Evolutionary conservation across 2,329 filamentous ascomycete genomes (phyloP), one percentile per base, ranked within the genome.

Genomic region (Didymellaceae sp.): DNA sequence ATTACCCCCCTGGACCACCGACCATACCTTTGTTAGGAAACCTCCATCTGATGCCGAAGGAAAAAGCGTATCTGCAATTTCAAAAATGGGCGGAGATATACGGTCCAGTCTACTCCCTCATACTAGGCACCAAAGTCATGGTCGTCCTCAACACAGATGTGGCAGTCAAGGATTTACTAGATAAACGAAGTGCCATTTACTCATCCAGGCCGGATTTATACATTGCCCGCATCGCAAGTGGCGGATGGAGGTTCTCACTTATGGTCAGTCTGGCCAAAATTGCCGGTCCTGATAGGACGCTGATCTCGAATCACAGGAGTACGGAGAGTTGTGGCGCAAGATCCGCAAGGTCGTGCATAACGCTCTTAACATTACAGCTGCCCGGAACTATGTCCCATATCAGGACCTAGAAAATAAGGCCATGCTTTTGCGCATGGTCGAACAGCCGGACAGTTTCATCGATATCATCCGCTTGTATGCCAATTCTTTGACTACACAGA

Each of bases 371-470:
- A 45, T 65, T 31, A 63, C 49, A 14, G 62, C 37, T 1, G 48
- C 61, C 2, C 48, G 33, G 4, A 48, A 59, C 18, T 67, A 67
- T 25, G 45, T 83, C 0, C 78, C 80, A 0, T 83, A 83, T 55
- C 81, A 84, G 55, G 75, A 79, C 38, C 71, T 84, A 2, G 82
- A 85, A 61, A 81, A 78, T 63, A 81, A 79, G 58, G 75, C 78
- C 40, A 80, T 85, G 80, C 67, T 82, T 16, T 53, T 70, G 34
- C 77, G 79, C 6, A 65, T 85, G 14, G 57, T 83, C 3, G 73
- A 77, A 0, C 52, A 66, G 6, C 80, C 80, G 0, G 56, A 75
- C 1, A 50, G 71, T 1, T 79, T 79, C 34, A 44, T 74, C 4
- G 62, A 78, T 9, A 76, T 80, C 40, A 71, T 82, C 14, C 70